Evolutionary conservation across 495 filamentous ascomycete species (phyloP).

Genomic region (Parathielavia appendiculata): DNA sequence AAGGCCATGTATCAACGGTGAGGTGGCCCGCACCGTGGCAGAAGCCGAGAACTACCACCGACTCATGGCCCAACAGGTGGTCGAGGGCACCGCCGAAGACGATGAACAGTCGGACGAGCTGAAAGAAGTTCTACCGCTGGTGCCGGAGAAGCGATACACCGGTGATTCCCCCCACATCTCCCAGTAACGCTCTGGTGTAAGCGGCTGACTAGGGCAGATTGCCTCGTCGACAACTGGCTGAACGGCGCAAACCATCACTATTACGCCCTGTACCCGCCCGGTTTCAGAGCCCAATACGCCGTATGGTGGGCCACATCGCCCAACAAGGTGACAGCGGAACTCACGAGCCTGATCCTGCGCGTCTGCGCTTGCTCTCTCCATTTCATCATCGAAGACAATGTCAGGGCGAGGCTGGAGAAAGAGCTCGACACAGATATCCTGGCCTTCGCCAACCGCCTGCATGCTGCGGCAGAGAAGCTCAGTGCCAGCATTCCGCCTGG

Average conservation of each 20-base stretch:
- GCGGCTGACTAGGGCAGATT: constrained; percentile 40
- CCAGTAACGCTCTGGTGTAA: too few relatives aligned
- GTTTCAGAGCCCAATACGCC: constrained; percentile 45
- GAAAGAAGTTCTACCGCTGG: constrained; percentile 17
- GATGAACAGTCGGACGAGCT: constrained; percentile 30
- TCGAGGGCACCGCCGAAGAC: constrained; percentile 16
- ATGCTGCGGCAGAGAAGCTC: constrained; percentile 43
- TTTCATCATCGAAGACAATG: constrained; percentile 35
- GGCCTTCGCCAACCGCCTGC: constrained; percentile 39
- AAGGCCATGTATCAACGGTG: constrained; percentile 25
- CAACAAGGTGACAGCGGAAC: constrained; percentile 36
- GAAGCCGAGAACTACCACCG: neutral
- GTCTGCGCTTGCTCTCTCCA: constrained; percentile 49
- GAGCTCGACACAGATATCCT: constrained; percentile 40
- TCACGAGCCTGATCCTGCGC: constrained; percentile 49
- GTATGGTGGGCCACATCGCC: constrained; percentile 43
- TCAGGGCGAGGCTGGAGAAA: constrained; percentile 42
- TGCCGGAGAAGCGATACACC: constrained; percentile 30
- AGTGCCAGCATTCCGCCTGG: constrained; percentile 43
- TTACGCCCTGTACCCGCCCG: constrained; percentile 45
- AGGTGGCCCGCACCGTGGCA: neutral
- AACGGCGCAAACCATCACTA: constrained; percentile 47
- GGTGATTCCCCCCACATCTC: constrained; percentile 20
- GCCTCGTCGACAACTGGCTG: constrained; percentile 47
- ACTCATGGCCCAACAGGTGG: constrained; percentile 12